Conservation (phyloP, 2,329 filamentous ascomycete genomes). For the Trichoderma aggressivum region DNA sequence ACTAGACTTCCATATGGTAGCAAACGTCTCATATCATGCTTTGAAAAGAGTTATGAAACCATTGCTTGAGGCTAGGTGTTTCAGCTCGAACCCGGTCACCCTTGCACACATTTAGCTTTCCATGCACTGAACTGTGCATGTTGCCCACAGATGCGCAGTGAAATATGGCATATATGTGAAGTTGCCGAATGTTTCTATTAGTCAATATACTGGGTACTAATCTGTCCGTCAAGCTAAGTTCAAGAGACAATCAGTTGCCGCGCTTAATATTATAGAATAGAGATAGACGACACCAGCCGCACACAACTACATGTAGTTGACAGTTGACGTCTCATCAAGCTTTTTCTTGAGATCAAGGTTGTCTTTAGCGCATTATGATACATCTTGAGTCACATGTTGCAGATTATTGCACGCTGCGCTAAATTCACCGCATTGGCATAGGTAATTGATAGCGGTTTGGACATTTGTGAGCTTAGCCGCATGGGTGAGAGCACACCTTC, state of each 20-base stretch:
- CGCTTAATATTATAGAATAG: background rate
- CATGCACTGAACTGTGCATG: background rate
- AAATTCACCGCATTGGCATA: background rate
- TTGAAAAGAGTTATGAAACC: background rate
- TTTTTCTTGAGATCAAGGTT: background rate
- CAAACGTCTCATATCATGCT: background rate
- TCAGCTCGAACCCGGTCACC: background rate
- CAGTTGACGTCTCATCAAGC: background rate
- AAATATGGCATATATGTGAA: background rate
- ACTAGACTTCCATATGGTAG: background rate
- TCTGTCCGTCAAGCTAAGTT: background rate
- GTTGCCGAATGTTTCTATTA: background rate
- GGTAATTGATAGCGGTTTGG: background rate
- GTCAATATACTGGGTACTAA: background rate
- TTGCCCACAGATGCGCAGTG: background rate
- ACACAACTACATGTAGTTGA: background rate
- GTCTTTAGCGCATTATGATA: background rate
- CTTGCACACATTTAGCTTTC: background rate
- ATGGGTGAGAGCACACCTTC: background rate
- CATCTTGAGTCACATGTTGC: background rate
- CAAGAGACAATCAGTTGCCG: background rate
- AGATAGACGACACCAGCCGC: background rate
- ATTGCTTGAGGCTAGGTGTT: background rate
- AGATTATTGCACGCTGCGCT: no score
- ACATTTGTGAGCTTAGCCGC: background rate